Evolutionary conservation across 768 basidiomycete genomes (phyloP).

Genomic region (Lentinula edodes): DNA sequence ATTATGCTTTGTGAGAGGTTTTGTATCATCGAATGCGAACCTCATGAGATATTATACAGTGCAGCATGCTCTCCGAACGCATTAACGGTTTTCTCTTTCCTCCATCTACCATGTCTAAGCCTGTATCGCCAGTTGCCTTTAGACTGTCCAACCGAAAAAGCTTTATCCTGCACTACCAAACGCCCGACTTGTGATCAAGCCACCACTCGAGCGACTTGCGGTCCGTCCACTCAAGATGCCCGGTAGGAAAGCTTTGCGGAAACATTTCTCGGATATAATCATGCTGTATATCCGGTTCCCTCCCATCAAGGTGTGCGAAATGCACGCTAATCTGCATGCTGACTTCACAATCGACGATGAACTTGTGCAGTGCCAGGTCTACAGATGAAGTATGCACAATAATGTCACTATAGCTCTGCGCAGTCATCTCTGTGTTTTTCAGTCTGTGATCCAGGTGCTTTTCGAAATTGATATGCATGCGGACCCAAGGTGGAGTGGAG

Average conservation of each 20-base stretch:
- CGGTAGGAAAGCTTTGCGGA: not conserved
- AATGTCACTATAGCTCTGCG: not conserved
- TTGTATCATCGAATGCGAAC: not conserved
- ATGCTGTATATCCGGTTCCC: not conserved
- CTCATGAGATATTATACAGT: not conserved
- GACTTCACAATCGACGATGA: not conserved
- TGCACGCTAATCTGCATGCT: not conserved
- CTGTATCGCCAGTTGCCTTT: too few species aligned
- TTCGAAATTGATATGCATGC: not conserved
- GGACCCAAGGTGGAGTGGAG: not conserved
- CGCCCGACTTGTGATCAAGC: not conserved
- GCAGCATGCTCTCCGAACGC: not conserved
- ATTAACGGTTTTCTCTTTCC: too few species aligned
- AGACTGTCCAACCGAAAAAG: too few species aligned
- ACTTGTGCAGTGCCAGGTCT: not conserved
- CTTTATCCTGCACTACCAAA: not conserved
- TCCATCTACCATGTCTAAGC: too few species aligned
- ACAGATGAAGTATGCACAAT: not conserved
- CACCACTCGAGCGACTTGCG: not conserved
- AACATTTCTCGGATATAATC: not conserved
- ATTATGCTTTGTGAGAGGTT: not conserved
- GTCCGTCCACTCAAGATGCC: not conserved
- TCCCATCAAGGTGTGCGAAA: not conserved
- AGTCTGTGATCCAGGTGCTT: not conserved
- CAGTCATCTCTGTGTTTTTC: not conserved